phyloP scores from a whole-genome alignment of 306 rosid species.

The Prosopis cineraria region DNA sequence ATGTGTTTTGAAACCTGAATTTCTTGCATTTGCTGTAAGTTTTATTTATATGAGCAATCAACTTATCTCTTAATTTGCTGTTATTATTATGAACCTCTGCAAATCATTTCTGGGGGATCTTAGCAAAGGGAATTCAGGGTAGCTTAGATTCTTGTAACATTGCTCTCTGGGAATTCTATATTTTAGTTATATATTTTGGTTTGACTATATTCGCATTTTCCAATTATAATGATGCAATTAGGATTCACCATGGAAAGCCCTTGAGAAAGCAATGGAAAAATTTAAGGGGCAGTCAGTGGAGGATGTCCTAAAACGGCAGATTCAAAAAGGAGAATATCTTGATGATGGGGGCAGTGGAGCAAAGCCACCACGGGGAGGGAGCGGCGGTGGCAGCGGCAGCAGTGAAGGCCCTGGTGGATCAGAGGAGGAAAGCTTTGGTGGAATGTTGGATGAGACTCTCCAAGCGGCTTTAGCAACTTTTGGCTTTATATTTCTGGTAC shows the following conservation, averaged over 20 bases:
- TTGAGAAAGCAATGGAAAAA: slow-evolving; percentile 52
- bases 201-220: neutral
- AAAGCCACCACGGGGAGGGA: slow-evolving; percentile 47
- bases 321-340: slow-evolving; percentile 52
- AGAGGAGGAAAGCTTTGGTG: slow-evolving; percentile 56
- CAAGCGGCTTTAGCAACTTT: slow-evolving; percentile 75
- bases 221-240: slow-evolving; percentile 29
- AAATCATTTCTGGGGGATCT: neutral
- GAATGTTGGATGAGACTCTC: slow-evolving; percentile 60
- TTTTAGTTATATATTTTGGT: no score
- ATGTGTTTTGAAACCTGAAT: neutral
- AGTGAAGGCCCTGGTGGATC: slow-evolving; percentile 56
- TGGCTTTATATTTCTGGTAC: slow-evolving; percentile 76
- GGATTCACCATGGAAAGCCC: slow-evolving; percentile 56
- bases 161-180: no score
- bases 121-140: neutral
- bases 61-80: neutral
- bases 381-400: slow-evolving; percentile 23
- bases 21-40: neutral
- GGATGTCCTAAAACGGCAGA: slow-evolving; percentile 62
- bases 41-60: neutral
- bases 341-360: slow-evolving; percentile 49
- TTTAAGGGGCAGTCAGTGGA: slow-evolving; percentile 65
- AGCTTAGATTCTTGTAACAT: slow-evolving; percentile 21
- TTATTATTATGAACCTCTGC: neutral